phyloP scores from a whole-genome alignment of 2,329 filamentous ascomycete species.

The Emergomyces pasteurianus region DNA sequence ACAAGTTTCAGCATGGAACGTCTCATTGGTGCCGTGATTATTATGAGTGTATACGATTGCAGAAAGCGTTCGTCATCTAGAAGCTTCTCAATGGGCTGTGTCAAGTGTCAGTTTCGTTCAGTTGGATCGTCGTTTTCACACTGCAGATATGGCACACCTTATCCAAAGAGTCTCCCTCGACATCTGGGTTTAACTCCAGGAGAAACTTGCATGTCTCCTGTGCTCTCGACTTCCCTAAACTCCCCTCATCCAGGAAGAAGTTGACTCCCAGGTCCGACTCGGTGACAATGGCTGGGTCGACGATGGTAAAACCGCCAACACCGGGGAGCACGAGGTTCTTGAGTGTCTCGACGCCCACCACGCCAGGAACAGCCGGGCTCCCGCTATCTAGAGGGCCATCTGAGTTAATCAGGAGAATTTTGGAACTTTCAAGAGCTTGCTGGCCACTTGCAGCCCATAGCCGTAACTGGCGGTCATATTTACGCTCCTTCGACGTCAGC shows the following conservation, averaged over 20 bases:
- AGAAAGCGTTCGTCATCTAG: constrained; percentile 28
- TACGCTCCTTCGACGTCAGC: constrained; percentile 54
- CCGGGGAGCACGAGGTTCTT: constrained; percentile 96
- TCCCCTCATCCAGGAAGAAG: constrained; percentile 81
- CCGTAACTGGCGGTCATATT: constrained; percentile 89
- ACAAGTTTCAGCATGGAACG: constrained; percentile 40
- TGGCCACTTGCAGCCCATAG: constrained; percentile 92
- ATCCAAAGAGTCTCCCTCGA: constrained; percentile 58
- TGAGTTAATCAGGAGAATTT: constrained; percentile 82
- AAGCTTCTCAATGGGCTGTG: constrained; percentile 27
- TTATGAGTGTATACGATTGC: constrained; percentile 45
- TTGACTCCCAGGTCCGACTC: constrained; percentile 86
- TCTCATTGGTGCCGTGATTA: constrained; percentile 49
- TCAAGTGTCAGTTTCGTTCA: constrained; percentile 5
- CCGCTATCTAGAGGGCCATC: constrained; percentile 27
- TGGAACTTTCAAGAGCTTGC: constrained; percentile 75
- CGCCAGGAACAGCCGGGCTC: constrained; percentile 51
- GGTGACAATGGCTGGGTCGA: constrained; percentile 64
- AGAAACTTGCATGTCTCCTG: constrained; percentile 66
- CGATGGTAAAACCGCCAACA: constrained; percentile 83
- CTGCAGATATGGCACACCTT: constrained; percentile 33
- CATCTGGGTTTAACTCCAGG: constrained; percentile 84
- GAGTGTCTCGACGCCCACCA: constrained; percentile 77
- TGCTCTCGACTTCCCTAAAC: constrained; percentile 65
- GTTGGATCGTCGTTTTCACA: no score